These are phyloP conservation scores for Phaeolepiota aurea DNA, from an alignment of 768 basidiomycete genomes.

Conservation along the genomic window DNA sequence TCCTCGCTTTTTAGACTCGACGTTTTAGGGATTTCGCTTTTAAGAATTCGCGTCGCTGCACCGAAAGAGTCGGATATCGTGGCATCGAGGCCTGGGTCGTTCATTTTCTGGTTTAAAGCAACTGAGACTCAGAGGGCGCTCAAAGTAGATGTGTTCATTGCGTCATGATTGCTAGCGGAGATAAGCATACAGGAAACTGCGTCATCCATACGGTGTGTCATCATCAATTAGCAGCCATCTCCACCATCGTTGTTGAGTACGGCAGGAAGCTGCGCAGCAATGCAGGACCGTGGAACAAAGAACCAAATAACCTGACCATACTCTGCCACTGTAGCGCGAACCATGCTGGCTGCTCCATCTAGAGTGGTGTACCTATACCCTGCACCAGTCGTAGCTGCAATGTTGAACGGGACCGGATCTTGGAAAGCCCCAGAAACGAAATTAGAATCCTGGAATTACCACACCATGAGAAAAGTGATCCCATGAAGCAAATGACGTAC, in stretches of 20 bases:
- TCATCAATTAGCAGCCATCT: constrained; percentile 11
- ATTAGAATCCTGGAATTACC: constrained; percentile 14
- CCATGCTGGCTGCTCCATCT: constrained; percentile 15
- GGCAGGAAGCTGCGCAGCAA: constrained; percentile 14
- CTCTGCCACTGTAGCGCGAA: constrained; percentile 15
- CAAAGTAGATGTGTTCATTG: no score
- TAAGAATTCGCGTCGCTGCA: constrained; percentile 5
- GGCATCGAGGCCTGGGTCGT: constrained; percentile 17
- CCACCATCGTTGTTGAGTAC: constrained; percentile 14
- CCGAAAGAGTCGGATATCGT: constrained; percentile 11
- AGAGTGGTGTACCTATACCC: constrained; percentile 14
- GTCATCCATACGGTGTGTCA: no score
- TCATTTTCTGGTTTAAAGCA: no score
- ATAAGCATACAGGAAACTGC: no score
- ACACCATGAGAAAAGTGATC: no score
- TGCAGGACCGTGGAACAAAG: constrained; percentile 17
- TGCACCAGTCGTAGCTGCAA: constrained; percentile 11
- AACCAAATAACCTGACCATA: constrained; percentile 18
- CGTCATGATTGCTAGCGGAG: not conserved
- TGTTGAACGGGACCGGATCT: constrained; percentile 16
- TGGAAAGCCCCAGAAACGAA: constrained; percentile 15
- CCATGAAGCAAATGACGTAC: constrained; percentile 6
- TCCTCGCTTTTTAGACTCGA: not conserved
- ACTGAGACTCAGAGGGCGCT: no score
- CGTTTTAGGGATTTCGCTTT: constrained; percentile 1